Evolutionary conservation across 495 filamentous ascomycete genomes (phyloP), one percentile per base, ranked within the genome.

Genomic region (Penicillium cosmopolitanum): DNA sequence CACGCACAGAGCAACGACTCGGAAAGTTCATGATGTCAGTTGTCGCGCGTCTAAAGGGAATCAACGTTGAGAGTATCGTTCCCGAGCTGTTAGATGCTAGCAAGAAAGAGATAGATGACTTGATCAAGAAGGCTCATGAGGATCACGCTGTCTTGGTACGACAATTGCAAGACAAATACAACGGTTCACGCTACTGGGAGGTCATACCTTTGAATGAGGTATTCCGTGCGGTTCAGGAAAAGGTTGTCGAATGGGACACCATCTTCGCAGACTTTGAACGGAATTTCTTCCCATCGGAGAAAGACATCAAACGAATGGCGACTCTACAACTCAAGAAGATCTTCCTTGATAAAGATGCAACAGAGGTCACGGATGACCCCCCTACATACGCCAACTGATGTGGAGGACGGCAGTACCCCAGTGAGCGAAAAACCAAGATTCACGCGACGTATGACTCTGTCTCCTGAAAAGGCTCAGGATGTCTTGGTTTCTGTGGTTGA

Each of bases 251-350:
- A 63, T 99, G 96, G 96, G 96, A 99, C 65, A 85, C 84, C 21
- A 84, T 83, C 4, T 99, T 99, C 72, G 84, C 85, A 35, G 87
- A 91, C 34, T 97, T 99, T 58, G 96, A 99, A 66, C 85, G 85
- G 51, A 90, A 93, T 61, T 99, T 95, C 73, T 93, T 99, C 68
- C 92, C 92, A 15, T 97, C 93, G 0, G 96, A 99, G 66, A 98
- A 97, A 65, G 96, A 99, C 75, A 97, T 99, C 60, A 85, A 92
- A 58, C 85, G 93, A 61, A 77, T 99, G 51, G 94, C 96, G 43
- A 89, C 93, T 23, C 81, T 96, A 35, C 96, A 99, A 64, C 80
- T 99, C 51, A 95, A 89, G 73, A 97, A 95, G 69, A 89, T 99
- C 54, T 99, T 98, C 71, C 83, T 96, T 16, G 94, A 98, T 66